Evolutionary conservation across 2,329 filamentous ascomycete genomes (phyloP).

Genomic region (Nigrograna mackinnonii): DNA sequence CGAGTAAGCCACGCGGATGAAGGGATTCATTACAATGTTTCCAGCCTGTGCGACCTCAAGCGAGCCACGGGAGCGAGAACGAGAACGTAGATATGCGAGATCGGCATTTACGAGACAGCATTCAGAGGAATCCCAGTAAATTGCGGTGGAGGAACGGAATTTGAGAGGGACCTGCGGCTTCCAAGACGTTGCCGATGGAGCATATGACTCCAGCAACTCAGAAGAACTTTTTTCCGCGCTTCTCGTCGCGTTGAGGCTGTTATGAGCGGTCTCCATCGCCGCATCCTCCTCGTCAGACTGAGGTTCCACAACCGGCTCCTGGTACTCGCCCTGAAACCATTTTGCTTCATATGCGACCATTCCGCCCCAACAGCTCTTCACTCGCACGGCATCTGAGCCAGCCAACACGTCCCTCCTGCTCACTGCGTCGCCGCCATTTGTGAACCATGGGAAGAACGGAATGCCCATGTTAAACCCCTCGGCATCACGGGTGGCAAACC

Average conservation of each 20-base stretch:
- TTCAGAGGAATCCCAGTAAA: constrained; percentile 52
- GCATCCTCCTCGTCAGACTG: too few species aligned
- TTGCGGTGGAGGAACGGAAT: constrained; percentile 47
- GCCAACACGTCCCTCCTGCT: constrained; percentile 64
- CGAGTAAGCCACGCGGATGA: constrained; percentile 72
- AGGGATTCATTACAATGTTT: constrained; percentile 77
- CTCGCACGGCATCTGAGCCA: constrained; percentile 66
- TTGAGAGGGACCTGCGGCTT: constrained; percentile 41
- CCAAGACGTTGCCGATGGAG: constrained; percentile 16
- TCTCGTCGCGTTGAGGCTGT: too few species aligned
- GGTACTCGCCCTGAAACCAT: constrained; percentile 59
- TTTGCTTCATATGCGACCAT: constrained; percentile 70
- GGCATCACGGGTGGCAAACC: constrained; percentile 70
- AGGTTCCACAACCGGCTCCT: too few species aligned
- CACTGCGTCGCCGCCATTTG: constrained; percentile 53
- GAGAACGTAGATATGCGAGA: constrained; percentile 41
- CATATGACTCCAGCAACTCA: constrained; percentile 14
- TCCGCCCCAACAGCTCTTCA: constrained; percentile 77
- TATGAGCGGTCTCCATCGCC: too few species aligned
- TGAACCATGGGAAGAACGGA: constrained; percentile 71
- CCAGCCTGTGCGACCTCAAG: constrained; percentile 52
- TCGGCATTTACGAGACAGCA: constrained; percentile 54
- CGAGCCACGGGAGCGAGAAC: too few species aligned
- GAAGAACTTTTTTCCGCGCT: too few species aligned
- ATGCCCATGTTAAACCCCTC: constrained; percentile 67